Evolutionary conservation across 1,284 basidiomycete genomes (phyloP).

Genomic region (Fistulina hepatica): DNA sequence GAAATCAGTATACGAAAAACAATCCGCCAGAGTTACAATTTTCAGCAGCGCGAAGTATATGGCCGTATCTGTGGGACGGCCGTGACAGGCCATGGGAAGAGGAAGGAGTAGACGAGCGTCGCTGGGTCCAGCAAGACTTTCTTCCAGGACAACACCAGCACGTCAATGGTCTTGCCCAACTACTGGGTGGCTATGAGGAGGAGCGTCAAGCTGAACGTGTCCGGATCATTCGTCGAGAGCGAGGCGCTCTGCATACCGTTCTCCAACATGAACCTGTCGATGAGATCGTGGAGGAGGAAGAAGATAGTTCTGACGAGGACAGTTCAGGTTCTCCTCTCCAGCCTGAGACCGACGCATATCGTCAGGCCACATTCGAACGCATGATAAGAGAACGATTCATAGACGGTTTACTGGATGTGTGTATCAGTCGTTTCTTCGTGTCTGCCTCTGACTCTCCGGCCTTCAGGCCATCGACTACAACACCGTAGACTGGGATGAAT

Average conservation of each 20-base stretch:
- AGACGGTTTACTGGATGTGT: slow-evolving; percentile 62
- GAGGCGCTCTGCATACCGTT: slow-evolving; percentile 16
- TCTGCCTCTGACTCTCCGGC: slow-evolving; percentile 6
- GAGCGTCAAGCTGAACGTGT: slow-evolving; percentile 57
- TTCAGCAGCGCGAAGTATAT: slow-evolving; percentile 37
- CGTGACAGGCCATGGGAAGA: slow-evolving; percentile 34
- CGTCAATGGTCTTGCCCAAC: slow-evolving; percentile 54
- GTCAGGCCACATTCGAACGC: slow-evolving; percentile 42
- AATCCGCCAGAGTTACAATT: slow-evolving; percentile 45
- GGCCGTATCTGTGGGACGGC: slow-evolving; percentile 60
- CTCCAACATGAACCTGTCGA: slow-evolving; percentile 19
- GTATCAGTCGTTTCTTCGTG: slow-evolving; percentile 16
- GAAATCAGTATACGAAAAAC: slow-evolving; percentile 46
- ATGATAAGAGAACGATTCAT: slow-evolving; percentile 58
- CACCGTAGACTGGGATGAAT: slow-evolving; percentile 64
- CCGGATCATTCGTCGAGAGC: slow-evolving; percentile 34
- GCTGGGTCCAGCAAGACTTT: slow-evolving; percentile 56
- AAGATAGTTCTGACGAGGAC: slow-evolving; percentile 42
- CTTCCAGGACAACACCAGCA: slow-evolving; percentile 45
- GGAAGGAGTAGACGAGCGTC: slow-evolving; percentile 52
- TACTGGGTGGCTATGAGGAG: slow-evolving; percentile 63
- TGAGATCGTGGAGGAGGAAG: slow-evolving; percentile 54
- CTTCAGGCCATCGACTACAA: slow-evolving; percentile 60
- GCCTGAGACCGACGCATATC: slow-evolving; percentile 36
- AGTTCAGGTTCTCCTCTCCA: neutral